Evolutionary conservation across 192 early-diverging fungal species (phyloP).

Genomic region (Gigaspora rosea): DNA sequence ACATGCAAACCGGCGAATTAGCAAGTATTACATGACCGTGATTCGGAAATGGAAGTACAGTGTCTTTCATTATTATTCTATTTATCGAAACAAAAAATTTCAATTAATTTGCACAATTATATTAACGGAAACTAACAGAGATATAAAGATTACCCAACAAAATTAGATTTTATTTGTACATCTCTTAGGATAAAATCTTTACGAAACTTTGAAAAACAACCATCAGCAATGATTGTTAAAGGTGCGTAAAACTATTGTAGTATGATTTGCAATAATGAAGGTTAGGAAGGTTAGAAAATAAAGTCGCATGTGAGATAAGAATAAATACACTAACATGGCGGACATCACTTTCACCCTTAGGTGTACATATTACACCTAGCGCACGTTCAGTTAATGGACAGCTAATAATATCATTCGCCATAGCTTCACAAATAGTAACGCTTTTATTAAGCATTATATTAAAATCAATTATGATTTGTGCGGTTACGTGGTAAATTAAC

Average conservation of each 20-base stretch:
- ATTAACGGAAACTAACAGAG: neutral
- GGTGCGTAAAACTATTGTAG: constrained; percentile 61
- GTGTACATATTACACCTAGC: constrained; percentile 58
- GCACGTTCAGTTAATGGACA: constrained; percentile 50
- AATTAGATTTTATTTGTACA: constrained; percentile 61
- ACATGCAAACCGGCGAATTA: constrained; percentile 84
- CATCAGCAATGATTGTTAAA: constrained; percentile 87
- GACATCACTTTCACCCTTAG: constrained; percentile 32
- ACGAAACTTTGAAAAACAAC: constrained; percentile 94
- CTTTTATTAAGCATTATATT: constrained; percentile 37
- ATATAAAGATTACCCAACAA: constrained; percentile 63
- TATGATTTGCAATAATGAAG: neutral
- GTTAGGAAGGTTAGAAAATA: neutral
- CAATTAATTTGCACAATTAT: neutral
- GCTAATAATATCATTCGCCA: constrained; percentile 67
- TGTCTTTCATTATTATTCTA: constrained; percentile 71
- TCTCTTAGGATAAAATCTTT: constrained; percentile 63
- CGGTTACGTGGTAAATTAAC: too few relatives aligned
- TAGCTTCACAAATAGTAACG: constrained; percentile 77
- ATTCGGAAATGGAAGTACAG: constrained; percentile 74
- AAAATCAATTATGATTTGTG: neutral
- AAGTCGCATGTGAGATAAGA: too few relatives aligned
- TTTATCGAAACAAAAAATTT: neutral
- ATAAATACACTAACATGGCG: constrained; percentile 13
- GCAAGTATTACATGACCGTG: constrained; percentile 92